Evolutionary conservation across 768 basidiomycete species (phyloP).

Genomic region (Russula earlei): DNA sequence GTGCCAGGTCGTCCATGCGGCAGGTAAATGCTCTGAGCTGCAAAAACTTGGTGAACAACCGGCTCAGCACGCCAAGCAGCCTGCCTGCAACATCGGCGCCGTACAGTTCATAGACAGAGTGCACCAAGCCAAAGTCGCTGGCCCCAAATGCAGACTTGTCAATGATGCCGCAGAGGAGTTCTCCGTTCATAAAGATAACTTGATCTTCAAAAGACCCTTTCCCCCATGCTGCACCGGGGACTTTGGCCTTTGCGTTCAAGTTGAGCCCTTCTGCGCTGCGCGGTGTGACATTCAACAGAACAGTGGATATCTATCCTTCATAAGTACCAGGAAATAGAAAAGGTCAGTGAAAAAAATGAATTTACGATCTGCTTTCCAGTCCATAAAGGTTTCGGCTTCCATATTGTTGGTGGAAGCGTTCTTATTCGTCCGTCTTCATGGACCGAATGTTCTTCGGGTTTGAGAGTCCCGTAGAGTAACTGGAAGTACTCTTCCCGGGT

Average conservation of each 20-base stretch:
- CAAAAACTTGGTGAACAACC: slow-evolving; percentile 93
- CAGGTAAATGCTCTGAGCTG: slow-evolving; percentile 97
- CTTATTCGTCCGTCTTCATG: slow-evolving; percentile 50
- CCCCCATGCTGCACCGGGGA: slow-evolving; percentile 82
- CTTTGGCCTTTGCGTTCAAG: slow-evolving; percentile 78
- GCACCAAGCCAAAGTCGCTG: slow-evolving; percentile 90
- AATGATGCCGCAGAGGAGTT: slow-evolving; percentile 85
- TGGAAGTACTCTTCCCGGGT: slow-evolving; percentile 94
- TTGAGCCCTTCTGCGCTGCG: slow-evolving; percentile 70
- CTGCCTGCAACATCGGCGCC: slow-evolving; percentile 83
- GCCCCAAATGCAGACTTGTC: slow-evolving; percentile 98
- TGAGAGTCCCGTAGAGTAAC: slow-evolving; percentile 85
- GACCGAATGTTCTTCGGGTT: slow-evolving; percentile 71
- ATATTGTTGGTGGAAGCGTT: slow-evolving; percentile 85
- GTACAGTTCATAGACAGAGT: slow-evolving; percentile 94
- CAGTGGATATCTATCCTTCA: slow-evolving; percentile 71
- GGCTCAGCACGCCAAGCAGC: slow-evolving; percentile 85
- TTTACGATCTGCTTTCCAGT: slow-evolving; percentile 95
- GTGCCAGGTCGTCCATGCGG: slow-evolving; percentile 93
- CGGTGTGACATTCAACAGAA: slow-evolving; percentile 88
- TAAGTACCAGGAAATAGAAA: neutral
- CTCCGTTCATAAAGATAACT: slow-evolving; percentile 86
- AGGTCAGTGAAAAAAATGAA: neutral
- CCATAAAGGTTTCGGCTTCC: slow-evolving; percentile 88
- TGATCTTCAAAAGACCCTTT: slow-evolving; percentile 69